Percentiles rank a stretch among this genome's conserved stretches.
These are phyloP conservation scores for Cadophora sp. DNA, from an alignment of 2,329 filamentous ascomycete species.

Conservation along the genomic window DNA sequence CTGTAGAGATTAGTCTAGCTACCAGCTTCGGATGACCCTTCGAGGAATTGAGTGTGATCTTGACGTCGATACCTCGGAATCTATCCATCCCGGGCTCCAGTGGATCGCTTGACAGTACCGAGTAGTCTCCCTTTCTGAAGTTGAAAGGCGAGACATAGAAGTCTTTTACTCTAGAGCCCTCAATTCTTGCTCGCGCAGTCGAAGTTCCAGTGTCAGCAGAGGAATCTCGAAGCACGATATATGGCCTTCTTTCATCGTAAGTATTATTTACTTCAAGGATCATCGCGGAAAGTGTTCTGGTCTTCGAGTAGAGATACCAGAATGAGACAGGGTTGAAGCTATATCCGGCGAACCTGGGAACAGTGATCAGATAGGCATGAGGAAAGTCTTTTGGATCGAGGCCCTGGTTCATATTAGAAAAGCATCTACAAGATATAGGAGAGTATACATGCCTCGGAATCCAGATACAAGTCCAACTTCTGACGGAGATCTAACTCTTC, in stretches of 20 bases:
- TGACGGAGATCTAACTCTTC: background rate
- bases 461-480: background rate
- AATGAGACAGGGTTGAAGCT: background rate
- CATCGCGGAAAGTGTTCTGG: background rate
- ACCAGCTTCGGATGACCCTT: constrained; percentile 59
- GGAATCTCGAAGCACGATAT: constrained; percentile 94
- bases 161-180: constrained; percentile 90
- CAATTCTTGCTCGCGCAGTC: constrained; percentile 92
- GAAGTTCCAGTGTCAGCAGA: constrained; percentile 91
- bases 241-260: constrained; percentile 47
- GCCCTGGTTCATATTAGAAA: background rate
- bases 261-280: background rate
- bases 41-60: constrained; percentile 62
- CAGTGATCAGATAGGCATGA: constrained; percentile 52
- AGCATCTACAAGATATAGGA: no score
- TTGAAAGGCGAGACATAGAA: constrained; percentile 66
- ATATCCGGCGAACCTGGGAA: constrained; percentile 68
- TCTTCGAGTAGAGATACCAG: background rate
- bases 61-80: constrained; percentile 52
- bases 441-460: background rate
- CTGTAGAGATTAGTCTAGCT: background rate
- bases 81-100: constrained; percentile 33
- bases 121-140: constrained; percentile 1
- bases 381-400: background rate
- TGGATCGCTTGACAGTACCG: background rate